Percentiles rank a stretch among this genome's conserved stretches.
phyloP scores from a whole-genome alignment of 345 rosid species.

The Nephelium lappaceum region DNA sequence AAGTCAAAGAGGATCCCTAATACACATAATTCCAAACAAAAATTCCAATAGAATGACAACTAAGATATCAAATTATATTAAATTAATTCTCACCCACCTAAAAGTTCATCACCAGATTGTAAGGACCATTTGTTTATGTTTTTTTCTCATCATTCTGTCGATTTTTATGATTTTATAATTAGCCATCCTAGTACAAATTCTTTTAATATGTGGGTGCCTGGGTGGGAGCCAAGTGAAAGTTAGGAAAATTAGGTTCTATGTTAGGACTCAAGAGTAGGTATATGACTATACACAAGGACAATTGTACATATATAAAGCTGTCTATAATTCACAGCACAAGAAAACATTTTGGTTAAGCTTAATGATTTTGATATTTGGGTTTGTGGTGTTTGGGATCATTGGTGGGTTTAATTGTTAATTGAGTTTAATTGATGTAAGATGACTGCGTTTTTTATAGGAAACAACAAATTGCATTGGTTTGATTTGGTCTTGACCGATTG shows the following conservation, averaged over 20 bases:
- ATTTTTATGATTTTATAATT: not conserved
- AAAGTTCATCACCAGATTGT: conserved; percentile 22
- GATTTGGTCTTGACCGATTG: too few species aligned
- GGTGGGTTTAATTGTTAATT: not conserved
- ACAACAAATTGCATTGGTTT: too few species aligned
- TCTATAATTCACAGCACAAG: not conserved
- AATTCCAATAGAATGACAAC: conserved; percentile 62
- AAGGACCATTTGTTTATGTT: not conserved
- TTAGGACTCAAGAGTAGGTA: not conserved
- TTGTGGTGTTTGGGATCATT: not conserved
- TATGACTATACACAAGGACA: not conserved
- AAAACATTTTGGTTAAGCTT: not conserved
- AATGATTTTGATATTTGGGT: not conserved
- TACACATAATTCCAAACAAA: conserved; percentile 58
- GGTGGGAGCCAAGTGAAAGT: conserved; percentile 11
- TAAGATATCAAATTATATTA: conserved; percentile 27
- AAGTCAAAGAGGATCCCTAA: conserved; percentile 25
- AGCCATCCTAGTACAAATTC: not conserved
- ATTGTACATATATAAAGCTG: not conserved
- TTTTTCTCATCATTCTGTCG: not conserved
- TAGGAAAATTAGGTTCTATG: not conserved
- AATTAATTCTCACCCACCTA: conserved; percentile 32
- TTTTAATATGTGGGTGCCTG: not conserved
- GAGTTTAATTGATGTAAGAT: too few species aligned
- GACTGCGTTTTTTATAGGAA: too few species aligned